phyloP scores from a whole-genome alignment of 2,329 filamentous ascomycete species.

The Colletotrichum siamense region DNA sequence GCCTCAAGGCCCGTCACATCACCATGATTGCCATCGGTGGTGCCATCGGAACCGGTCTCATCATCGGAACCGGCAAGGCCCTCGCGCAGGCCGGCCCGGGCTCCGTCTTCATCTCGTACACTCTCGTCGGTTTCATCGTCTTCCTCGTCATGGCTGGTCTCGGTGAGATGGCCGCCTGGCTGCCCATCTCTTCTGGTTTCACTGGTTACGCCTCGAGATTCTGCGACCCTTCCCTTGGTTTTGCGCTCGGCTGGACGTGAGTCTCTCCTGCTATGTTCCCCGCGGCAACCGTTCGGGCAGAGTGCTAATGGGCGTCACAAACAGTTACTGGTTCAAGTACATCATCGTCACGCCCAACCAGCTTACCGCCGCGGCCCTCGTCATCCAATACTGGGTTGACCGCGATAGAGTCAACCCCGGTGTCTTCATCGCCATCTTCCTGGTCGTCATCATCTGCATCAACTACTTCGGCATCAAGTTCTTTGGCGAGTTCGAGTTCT shows the following conservation, averaged over 20 bases:
- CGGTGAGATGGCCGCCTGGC: constrained; percentile 85
- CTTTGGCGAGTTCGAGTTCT: constrained; percentile 71
- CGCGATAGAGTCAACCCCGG: constrained; percentile 74
- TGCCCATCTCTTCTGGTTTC: constrained; percentile 80
- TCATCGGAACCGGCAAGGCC: constrained; percentile 69
- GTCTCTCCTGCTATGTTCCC: constrained; percentile 26
- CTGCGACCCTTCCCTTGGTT: constrained; percentile 81
- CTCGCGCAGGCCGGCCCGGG: constrained; percentile 63
- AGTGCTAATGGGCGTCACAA: constrained; percentile 72
- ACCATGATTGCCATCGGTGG: constrained; percentile 75
- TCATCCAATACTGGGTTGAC: constrained; percentile 79
- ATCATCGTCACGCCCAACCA: constrained; percentile 88
- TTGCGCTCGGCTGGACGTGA: constrained; percentile 76
- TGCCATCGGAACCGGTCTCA: constrained; percentile 76
- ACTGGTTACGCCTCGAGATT: constrained; percentile 82
- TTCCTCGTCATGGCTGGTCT: constrained; percentile 83
- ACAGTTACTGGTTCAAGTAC: constrained; percentile 74
- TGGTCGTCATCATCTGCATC: constrained; percentile 66
- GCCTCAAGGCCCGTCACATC: constrained; percentile 60
- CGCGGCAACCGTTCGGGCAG: neutral
- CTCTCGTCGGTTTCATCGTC: constrained; percentile 73
- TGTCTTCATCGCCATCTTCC: constrained; percentile 78
- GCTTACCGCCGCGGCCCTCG: constrained; percentile 78
- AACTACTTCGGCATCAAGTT: constrained; percentile 75
- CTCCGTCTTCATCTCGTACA: constrained; percentile 75